Conservation (phyloP, 306 rosid genomes). For the Glycine tomentella region DNA sequence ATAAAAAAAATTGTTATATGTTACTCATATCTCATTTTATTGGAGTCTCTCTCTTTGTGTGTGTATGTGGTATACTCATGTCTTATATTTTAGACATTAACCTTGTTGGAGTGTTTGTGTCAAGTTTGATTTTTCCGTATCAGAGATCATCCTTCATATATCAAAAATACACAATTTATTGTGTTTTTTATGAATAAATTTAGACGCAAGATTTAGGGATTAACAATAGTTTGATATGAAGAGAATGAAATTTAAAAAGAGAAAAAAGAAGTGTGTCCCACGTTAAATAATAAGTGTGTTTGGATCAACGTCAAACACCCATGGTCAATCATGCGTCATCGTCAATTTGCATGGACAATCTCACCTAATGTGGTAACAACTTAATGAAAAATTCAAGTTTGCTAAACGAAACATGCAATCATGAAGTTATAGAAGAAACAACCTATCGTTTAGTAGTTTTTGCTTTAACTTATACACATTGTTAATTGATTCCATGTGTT, state of each 20-base stretch:
- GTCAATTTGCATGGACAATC: background rate
- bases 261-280: background rate
- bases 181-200: background rate
- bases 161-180: background rate
- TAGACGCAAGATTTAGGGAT: background rate
- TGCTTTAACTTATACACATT: background rate
- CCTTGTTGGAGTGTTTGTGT: too few relatives aligned
- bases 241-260: background rate
- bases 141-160: too few relatives aligned
- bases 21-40: too few relatives aligned
- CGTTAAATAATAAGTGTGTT: too few relatives aligned
- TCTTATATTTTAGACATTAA: too few relatives aligned
- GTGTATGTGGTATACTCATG: too few relatives aligned
- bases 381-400: background rate
- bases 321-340: background rate
- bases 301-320: too few relatives aligned
- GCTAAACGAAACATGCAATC: background rate
- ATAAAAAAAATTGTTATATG: too few relatives aligned
- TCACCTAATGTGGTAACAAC: background rate
- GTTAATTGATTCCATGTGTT: background rate
- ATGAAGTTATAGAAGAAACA: background rate
- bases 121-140: too few relatives aligned
- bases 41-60: too few relatives aligned
- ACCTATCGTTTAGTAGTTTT: background rate
- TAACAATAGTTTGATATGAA: background rate